Percentiles rank a stretch among this genome's conserved stretches.
These are phyloP conservation scores for Microascus cirrosus DNA, from an alignment of 2,329 filamentous ascomycete species.

Conservation along the genomic window DNA sequence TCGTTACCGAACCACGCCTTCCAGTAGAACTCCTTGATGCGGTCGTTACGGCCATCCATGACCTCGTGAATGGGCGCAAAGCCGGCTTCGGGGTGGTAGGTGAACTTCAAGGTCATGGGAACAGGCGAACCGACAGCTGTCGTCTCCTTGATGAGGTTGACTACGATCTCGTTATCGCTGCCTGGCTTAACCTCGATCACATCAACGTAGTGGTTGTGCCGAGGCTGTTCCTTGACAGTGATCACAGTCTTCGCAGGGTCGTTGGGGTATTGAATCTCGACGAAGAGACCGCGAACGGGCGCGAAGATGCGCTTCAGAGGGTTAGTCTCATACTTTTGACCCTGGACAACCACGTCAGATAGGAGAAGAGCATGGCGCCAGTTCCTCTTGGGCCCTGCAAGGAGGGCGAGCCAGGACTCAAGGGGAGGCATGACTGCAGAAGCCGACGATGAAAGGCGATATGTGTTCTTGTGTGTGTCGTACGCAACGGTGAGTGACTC, in stretches of 20 bases:
- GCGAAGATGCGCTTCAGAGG: constrained; percentile 87
- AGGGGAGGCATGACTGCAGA: constrained; percentile 63
- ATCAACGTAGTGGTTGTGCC: constrained; percentile 76
- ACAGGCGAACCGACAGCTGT: constrained; percentile 75
- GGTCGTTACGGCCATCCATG: constrained; percentile 91
- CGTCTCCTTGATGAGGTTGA: constrained; percentile 88
- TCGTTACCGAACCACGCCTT: constrained; percentile 93
- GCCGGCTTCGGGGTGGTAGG: constrained; percentile 86
- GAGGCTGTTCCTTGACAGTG: constrained; percentile 74
- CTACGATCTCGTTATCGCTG: constrained; percentile 66
- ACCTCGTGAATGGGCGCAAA: constrained; percentile 97
- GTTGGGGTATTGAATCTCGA: constrained; percentile 76
- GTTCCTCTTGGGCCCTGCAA: constrained; percentile 76
- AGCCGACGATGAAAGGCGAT: constrained; percentile 68
- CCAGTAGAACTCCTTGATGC: constrained; percentile 99
- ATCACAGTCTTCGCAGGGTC: constrained; percentile 77
- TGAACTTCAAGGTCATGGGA: constrained; percentile 78
- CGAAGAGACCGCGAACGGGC: constrained; percentile 73
- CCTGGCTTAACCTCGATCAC: constrained; percentile 76
- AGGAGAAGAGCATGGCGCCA: constrained; percentile 95
- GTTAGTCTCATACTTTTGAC: constrained; percentile 94
- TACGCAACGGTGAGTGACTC: constrained; percentile 80
- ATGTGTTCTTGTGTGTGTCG: constrained; percentile 67
- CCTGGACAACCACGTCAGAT: constrained; percentile 87
- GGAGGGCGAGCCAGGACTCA: constrained; percentile 77